phyloP scores from a whole-genome alignment of 2,329 filamentous ascomycete genomes.

The Alternaria viburni region DNA sequence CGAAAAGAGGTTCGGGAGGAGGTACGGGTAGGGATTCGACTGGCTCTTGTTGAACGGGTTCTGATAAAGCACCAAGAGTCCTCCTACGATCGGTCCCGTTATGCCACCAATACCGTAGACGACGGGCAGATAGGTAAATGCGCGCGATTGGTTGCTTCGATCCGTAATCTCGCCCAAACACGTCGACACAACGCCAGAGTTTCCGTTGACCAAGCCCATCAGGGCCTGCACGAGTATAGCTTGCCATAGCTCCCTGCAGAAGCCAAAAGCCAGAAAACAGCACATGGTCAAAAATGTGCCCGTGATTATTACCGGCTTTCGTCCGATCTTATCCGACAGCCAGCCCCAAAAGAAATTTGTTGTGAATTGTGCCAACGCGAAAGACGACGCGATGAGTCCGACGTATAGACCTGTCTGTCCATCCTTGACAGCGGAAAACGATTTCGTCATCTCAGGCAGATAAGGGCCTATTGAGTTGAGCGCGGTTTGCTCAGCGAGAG shows the following conservation, averaged over 20 bases:
- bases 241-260: slow-evolving; percentile 83
- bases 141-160: slow-evolving; percentile 88
- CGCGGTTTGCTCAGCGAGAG: slow-evolving; percentile 92
- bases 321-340: slow-evolving; percentile 77
- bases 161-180: slow-evolving; percentile 95
- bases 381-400: slow-evolving; percentile 85
- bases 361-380: slow-evolving; percentile 88
- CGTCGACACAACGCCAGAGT: slow-evolving; percentile 91
- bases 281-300: slow-evolving; percentile 82
- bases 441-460: slow-evolving; percentile 86
- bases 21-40: slow-evolving; percentile 74
- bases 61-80: slow-evolving; percentile 73
- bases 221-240: slow-evolving; percentile 82
- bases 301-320: slow-evolving; percentile 81
- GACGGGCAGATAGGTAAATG: slow-evolving; percentile 92
- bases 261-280: slow-evolving; percentile 86
- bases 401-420: slow-evolving; percentile 84
- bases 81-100: slow-evolving; percentile 89
- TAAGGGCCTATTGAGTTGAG: slow-evolving; percentile 97
- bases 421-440: slow-evolving; percentile 79
- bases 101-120: slow-evolving; percentile 96
- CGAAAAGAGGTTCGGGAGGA: slow-evolving; percentile 81
- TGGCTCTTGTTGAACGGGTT: slow-evolving; percentile 61
- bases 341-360: slow-evolving; percentile 94
- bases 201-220: slow-evolving; percentile 95